These are phyloP conservation scores for Hymenoscyphus infarciens DNA, from an alignment of 2,329 filamentous ascomycete genomes.

Conservation along the genomic window DNA sequence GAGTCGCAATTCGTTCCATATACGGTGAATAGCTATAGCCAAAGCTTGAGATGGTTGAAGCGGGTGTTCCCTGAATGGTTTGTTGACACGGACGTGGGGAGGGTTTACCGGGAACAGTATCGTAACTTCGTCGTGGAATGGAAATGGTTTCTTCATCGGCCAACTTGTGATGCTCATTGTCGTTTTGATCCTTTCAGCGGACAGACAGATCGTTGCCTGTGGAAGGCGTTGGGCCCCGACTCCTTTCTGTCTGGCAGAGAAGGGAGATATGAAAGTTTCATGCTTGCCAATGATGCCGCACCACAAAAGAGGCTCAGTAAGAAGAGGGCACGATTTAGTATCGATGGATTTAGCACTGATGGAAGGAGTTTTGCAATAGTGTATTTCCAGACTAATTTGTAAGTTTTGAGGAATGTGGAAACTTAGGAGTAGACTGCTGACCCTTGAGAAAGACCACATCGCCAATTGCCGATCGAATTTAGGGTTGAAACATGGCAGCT, in stretches of 20 bases:
- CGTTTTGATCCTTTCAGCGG: not conserved
- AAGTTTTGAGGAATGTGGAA: not conserved
- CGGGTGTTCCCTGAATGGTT: too few relatives aligned
- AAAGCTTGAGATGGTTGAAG: not conserved
- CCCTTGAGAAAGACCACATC: not conserved
- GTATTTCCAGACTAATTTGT: not conserved
- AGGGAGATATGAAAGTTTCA: slow-evolving; percentile 1
- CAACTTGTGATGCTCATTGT: not conserved
- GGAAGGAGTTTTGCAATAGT: not conserved
- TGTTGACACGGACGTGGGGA: too few relatives aligned
- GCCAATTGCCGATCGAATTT: not conserved
- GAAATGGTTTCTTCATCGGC: too few relatives aligned
- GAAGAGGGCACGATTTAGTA: not conserved
- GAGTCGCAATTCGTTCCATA: not conserved
- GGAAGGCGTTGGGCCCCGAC: not conserved
- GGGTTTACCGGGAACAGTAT: too few relatives aligned
- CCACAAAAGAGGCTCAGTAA: not conserved
- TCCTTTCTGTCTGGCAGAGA: not conserved
- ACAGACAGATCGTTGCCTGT: not conserved
- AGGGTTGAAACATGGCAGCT: not conserved
- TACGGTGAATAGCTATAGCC: not conserved
- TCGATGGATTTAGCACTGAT: slow-evolving; percentile 4
- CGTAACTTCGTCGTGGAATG: too few relatives aligned
- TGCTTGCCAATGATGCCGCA: not conserved
- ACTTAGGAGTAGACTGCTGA: not conserved